Conservation (phyloP, 2,329 filamentous ascomycete species). For the Trichoderma guizhouense region DNA sequence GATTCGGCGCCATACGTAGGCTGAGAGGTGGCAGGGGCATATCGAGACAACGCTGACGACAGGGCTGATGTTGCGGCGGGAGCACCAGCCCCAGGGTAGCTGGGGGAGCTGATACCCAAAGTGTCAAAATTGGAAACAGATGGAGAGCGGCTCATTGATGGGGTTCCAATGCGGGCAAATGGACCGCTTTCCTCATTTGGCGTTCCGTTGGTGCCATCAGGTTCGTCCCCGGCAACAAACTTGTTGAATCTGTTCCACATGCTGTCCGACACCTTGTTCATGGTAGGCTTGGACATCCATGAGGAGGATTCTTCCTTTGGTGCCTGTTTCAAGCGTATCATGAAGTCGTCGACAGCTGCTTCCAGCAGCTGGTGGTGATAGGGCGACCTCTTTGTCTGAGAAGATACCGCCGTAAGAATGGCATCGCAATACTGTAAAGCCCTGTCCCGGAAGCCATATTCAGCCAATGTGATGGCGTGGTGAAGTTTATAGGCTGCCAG, state of each 20-base stretch:
- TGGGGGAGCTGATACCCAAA: conserved; percentile 56
- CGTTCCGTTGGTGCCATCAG: conserved; percentile 64
- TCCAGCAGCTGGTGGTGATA: conserved; percentile 81
- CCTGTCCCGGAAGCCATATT: conserved; percentile 76
- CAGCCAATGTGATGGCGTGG: conserved; percentile 78
- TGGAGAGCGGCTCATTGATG: conserved; percentile 69
- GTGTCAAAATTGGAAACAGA: conserved; percentile 70
- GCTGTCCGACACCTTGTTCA: conserved; percentile 90
- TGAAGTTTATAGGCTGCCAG: conserved; percentile 88
- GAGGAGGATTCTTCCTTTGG: conserved; percentile 77
- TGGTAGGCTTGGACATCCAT: conserved; percentile 92
- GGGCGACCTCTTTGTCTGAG: conserved; percentile 77
- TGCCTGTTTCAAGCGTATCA: conserved; percentile 77
- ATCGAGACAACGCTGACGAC: conserved; percentile 35
- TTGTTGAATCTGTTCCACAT: conserved; percentile 94
- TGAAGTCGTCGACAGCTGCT: conserved; percentile 75
- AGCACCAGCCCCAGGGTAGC: conserved; percentile 31
- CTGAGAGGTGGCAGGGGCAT: conserved; percentile 30
- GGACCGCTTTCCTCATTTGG: conserved; percentile 67
- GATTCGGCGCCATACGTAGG: conserved; percentile 38
- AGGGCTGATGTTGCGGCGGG: conserved; percentile 33
- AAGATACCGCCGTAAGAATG: conserved; percentile 70
- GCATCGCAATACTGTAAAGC: conserved; percentile 89
- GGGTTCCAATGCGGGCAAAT: conserved; percentile 75
- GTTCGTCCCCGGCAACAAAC: conserved; percentile 90